Evolutionary conservation across 2,329 filamentous ascomycete genomes (phyloP).

Genomic region (Xylariaceae sp.): DNA sequence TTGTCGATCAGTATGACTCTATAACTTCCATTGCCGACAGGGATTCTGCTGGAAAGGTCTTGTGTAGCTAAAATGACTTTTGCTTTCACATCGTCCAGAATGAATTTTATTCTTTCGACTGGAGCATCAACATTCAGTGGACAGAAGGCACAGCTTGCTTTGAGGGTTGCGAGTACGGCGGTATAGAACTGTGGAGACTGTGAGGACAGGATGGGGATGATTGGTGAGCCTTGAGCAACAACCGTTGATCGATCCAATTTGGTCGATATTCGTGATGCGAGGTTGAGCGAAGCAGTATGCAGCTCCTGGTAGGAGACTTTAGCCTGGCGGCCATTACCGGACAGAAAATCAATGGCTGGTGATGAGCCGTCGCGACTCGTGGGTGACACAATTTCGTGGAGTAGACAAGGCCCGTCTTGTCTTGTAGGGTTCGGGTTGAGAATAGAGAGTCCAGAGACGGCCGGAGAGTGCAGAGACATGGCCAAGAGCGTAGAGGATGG

Average conservation of each 20-base stretch:
- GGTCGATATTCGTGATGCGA: conserved; percentile 52
- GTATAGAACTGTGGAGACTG: conserved; percentile 79
- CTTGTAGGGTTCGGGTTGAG: conserved; percentile 53
- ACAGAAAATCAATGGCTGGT: conserved; percentile 64
- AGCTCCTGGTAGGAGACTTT: conserved; percentile 62
- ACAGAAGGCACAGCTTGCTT: conserved; percentile 81
- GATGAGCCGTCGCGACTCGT: conserved; percentile 29
- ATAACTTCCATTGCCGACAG: conserved; percentile 28
- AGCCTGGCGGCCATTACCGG: conserved; percentile 42
- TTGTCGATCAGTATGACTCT: conserved; percentile 38
- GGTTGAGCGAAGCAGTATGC: conserved; percentile 52
- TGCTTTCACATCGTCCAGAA: conserved; percentile 73
- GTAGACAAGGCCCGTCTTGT: conserved; percentile 44
- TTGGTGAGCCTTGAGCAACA: conserved; percentile 32
- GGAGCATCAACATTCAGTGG: conserved; percentile 79
- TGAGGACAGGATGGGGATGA: conserved; percentile 75
- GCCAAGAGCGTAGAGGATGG: background rate
- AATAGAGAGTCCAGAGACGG: conserved; percentile 44
- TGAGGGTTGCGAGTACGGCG: conserved; percentile 72
- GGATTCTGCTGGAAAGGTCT: conserved; percentile 42
- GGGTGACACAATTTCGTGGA: conserved; percentile 55
- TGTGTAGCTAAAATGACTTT: conserved; percentile 63
- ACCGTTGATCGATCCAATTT: conserved; percentile 18
- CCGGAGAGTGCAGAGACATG: background rate
- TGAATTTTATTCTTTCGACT: conserved; percentile 73